These are phyloP conservation scores for Eucalyptus tenuipes DNA, from an alignment of 345 rosid genomes.

Conservation along the genomic window DNA sequence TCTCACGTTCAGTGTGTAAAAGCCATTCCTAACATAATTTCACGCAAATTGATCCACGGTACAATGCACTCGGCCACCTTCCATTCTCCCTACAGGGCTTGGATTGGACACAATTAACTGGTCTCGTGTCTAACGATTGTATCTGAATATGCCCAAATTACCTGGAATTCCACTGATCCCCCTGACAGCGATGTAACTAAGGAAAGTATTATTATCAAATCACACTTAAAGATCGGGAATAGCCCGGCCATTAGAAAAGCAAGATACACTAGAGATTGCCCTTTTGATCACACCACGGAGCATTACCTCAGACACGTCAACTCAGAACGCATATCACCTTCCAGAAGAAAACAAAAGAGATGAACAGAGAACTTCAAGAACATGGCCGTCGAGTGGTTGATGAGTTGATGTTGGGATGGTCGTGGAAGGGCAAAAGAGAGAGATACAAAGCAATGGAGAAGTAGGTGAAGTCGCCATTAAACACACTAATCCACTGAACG, in stretches of 20 bases:
- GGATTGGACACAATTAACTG: neutral
- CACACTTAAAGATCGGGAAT: neutral
- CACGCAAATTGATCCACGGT: neutral
- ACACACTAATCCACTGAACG: neutral
- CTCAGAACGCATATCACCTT: neutral
- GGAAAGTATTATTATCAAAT: neutral
- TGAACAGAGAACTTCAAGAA: neutral
- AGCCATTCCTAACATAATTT: neutral
- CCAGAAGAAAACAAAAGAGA: neutral
- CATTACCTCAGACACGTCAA: neutral
- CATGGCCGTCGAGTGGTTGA: neutral
- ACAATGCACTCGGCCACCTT: neutral
- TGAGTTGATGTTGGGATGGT: neutral
- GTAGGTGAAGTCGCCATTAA: neutral
- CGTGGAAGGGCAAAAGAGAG: neutral
- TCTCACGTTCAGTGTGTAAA: neutral
- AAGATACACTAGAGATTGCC: neutral
- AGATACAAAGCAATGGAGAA: neutral
- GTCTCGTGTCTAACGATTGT: neutral
- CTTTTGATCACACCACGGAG: neutral
- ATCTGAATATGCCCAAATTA: neutral
- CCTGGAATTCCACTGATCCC: neutral
- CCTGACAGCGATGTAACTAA: neutral
- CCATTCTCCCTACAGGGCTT: neutral
- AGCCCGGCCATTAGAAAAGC: neutral